Conservation (phyloP, 768 basidiomycete species). For the Candolleomyces aberdarensis region DNA sequence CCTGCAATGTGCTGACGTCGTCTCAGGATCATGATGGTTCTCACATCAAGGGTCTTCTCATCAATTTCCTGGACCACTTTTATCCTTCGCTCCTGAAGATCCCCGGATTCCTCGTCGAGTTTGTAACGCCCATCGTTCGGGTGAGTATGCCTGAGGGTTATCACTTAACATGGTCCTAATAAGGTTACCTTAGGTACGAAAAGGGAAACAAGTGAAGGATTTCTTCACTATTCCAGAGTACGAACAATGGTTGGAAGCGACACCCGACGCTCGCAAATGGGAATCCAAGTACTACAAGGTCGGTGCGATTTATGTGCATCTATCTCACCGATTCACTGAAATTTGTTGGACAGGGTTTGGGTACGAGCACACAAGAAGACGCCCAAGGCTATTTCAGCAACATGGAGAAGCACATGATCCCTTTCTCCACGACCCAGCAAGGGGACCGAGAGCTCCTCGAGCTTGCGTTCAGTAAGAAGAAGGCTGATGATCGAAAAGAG, state of each 20-base stretch:
- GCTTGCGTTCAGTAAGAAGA: conserved; percentile 99
- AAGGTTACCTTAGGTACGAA: conserved; percentile 51
- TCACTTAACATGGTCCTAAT: not conserved
- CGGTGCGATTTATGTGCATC: conserved; percentile 12
- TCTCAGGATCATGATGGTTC: conserved; percentile 96
- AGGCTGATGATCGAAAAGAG: conserved; percentile 96
- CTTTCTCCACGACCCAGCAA: conserved; percentile 76
- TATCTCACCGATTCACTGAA: not conserved
- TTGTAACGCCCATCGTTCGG: conserved; percentile 96
- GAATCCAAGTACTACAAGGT: conserved; percentile 97
- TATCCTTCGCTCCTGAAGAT: conserved; percentile 91
- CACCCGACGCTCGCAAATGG: conserved; percentile 79
- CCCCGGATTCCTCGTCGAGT: conserved; percentile 92
- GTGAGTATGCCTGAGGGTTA: conserved; percentile 39
- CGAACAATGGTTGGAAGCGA: conserved; percentile 84
- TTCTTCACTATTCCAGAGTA: conserved; percentile 99
- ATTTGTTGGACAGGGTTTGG: conserved; percentile 69
- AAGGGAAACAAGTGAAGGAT: conserved; percentile 73
- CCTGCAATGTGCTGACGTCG: conserved; percentile 1
- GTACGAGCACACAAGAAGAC: conserved; percentile 87
- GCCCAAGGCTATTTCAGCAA: conserved; percentile 91
- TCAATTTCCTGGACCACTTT: conserved; percentile 97
- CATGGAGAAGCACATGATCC: conserved; percentile 93
- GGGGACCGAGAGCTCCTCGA: conserved; percentile 91
- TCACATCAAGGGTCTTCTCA: conserved; percentile 99